These are phyloP conservation scores for Clonostachys sp. DNA, from an alignment of 2,329 filamentous ascomycete species.

Conservation along the genomic window DNA sequence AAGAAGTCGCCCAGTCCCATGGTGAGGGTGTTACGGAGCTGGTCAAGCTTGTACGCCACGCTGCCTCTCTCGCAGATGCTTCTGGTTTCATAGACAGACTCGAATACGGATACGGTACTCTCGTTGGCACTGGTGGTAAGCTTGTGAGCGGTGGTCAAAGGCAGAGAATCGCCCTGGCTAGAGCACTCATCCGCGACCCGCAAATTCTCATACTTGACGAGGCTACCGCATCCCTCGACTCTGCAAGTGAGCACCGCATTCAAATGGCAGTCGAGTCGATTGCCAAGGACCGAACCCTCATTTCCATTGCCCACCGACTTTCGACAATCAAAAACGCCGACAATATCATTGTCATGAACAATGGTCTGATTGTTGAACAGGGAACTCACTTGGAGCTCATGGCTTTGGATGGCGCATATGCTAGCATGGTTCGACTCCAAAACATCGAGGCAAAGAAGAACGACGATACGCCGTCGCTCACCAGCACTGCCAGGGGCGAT, in stretches of 20 bases:
- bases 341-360: slow-evolving; percentile 61
- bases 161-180: slow-evolving; percentile 54
- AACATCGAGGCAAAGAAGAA: slow-evolving; percentile 22
- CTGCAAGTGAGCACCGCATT: slow-evolving; percentile 50
- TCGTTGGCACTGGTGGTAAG: slow-evolving; percentile 47
- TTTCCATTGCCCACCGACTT: slow-evolving; percentile 60
- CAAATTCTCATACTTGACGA: slow-evolving; percentile 57
- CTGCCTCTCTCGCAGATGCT: slow-evolving; percentile 56
- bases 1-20: slow-evolving; percentile 32
- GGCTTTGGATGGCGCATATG: slow-evolving; percentile 42
- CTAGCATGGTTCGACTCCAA: slow-evolving; percentile 42
- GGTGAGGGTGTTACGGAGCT: slow-evolving; percentile 43
- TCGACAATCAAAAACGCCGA: slow-evolving; percentile 61
- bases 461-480: slow-evolving; percentile 18
- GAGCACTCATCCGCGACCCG: slow-evolving; percentile 52
- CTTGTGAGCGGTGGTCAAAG: slow-evolving; percentile 56
- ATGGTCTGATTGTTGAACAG: slow-evolving; percentile 57
- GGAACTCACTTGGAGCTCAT: slow-evolving; percentile 60
- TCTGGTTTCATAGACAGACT: slow-evolving; percentile 47
- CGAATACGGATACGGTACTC: slow-evolving; percentile 47
- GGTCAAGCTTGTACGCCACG: slow-evolving; percentile 40
- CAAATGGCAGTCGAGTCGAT: slow-evolving; percentile 40
- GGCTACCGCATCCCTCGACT: slow-evolving; percentile 57
- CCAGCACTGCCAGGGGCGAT: slow-evolving; percentile 21
- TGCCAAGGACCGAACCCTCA: slow-evolving; percentile 53